Conservation (phyloP, 2,329 filamentous ascomycete genomes). For the Dothistroma septosporum region DNA sequence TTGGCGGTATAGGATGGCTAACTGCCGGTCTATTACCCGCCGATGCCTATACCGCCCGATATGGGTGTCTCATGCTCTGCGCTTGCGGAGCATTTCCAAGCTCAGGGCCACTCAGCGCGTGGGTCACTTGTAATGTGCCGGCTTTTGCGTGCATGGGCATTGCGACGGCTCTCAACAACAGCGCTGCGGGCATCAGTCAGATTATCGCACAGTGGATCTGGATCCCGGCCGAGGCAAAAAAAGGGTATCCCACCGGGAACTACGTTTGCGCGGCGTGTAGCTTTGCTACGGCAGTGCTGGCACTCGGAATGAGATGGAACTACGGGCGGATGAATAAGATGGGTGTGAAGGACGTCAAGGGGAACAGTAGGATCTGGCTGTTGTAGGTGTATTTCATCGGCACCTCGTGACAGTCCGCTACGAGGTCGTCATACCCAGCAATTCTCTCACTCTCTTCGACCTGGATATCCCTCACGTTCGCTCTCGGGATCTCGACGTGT, state of each 20-base stretch:
- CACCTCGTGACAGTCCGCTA: no score
- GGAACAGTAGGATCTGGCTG: conserved; percentile 27
- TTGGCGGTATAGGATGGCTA: conserved; percentile 27
- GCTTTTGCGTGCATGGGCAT: conserved; percentile 37
- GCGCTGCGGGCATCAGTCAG: conserved; percentile 37
- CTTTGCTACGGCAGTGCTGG: conserved; percentile 32
- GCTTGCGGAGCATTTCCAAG: conserved; percentile 38
- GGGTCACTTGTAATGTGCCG: conserved; percentile 40
- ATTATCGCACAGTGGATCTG: conserved; percentile 43
- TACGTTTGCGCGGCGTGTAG: conserved; percentile 40
- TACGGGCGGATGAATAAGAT: conserved; percentile 31
- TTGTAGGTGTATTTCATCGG: conserved; percentile 6
- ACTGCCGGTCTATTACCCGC: conserved; percentile 25
- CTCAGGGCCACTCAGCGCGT: conserved; percentile 37
- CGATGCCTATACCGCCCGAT: conserved; percentile 30
- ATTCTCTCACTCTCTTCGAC: no score
- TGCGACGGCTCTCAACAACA: conserved; percentile 39
- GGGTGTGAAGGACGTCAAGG: conserved; percentile 21
- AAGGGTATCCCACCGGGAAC: conserved; percentile 40
- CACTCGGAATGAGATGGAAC: conserved; percentile 26
- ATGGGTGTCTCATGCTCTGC: conserved; percentile 38
- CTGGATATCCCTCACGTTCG: no score
- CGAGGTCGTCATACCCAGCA: no score
- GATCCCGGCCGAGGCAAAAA: conserved; percentile 29
- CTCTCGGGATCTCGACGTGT: no score